These are phyloP conservation scores for Whalleya microplaca DNA, from an alignment of 2,329 filamentous ascomycete genomes.

Conservation along the genomic window DNA sequence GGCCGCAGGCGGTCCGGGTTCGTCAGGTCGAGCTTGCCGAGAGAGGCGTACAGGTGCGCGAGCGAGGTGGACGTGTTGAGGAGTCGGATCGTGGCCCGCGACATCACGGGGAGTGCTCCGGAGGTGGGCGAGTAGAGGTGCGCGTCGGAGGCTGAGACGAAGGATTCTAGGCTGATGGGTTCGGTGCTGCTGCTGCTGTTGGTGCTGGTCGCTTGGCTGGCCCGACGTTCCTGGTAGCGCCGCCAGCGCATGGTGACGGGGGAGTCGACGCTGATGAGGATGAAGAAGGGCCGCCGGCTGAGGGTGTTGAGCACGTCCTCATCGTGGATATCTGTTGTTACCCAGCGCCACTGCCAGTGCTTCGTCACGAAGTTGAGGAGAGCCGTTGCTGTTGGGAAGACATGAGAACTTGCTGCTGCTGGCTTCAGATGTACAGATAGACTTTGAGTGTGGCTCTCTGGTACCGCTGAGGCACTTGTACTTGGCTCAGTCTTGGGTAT, in stretches of 20 bases:
- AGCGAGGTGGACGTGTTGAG: constrained; percentile 82
- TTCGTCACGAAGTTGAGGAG: constrained; percentile 86
- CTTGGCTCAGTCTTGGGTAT: constrained; percentile 3
- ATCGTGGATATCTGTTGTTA: constrained; percentile 81
- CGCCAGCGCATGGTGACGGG: constrained; percentile 83
- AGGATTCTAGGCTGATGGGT: constrained; percentile 54
- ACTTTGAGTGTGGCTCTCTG: constrained; percentile 1
- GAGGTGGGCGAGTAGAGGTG: constrained; percentile 71
- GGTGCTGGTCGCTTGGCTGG: constrained; percentile 1
- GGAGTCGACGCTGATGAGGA: constrained; percentile 89
- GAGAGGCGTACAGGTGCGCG: constrained; percentile 70
- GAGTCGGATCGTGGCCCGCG: constrained; percentile 80
- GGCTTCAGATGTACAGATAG: constrained; percentile 8
- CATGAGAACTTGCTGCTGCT: constrained; percentile 30
- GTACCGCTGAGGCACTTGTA: background rate
- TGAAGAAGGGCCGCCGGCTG: constrained; percentile 83
- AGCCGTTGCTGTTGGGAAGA: constrained; percentile 65
- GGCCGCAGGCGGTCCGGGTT: constrained; percentile 82
- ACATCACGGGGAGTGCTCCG: constrained; percentile 76
- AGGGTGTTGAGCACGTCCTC: constrained; percentile 76
- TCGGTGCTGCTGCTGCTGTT: background rate
- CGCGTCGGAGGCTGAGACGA: constrained; percentile 65
- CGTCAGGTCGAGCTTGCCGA: constrained; percentile 75
- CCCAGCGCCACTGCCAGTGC: constrained; percentile 81
- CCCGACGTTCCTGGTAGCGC: constrained; percentile 61